phyloP scores from a whole-genome alignment of 495 filamentous ascomycete species.

The Penicillium paxilli region DNA sequence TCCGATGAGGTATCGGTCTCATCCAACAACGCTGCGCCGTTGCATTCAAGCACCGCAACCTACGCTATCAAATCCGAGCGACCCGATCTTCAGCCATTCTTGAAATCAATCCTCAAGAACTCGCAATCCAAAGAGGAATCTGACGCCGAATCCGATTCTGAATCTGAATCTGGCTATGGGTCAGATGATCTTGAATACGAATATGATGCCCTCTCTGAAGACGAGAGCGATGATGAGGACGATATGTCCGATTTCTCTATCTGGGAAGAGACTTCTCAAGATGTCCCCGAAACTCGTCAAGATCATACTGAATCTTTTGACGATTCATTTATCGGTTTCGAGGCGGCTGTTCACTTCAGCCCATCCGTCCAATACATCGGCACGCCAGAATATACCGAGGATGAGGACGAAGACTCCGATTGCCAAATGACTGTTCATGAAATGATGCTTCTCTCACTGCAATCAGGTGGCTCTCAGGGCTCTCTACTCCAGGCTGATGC shows the following conservation, averaged over 20 bases:
- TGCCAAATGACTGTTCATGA: slow-evolving; percentile 45
- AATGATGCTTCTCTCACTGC: slow-evolving; percentile 39
- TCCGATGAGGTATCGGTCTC: slow-evolving; percentile 45
- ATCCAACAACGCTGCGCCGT: slow-evolving; percentile 29
- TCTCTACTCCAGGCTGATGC: slow-evolving; percentile 13
- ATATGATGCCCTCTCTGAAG: slow-evolving; percentile 32
- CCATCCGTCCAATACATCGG: slow-evolving; percentile 40
- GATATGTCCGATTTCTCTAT: slow-evolving; percentile 36
- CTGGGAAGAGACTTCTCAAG: slow-evolving; percentile 36
- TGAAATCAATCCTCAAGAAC: slow-evolving; percentile 46
- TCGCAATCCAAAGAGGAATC: slow-evolving; percentile 27
- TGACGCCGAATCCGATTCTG: slow-evolving; percentile 23
- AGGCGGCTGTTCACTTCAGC: slow-evolving; percentile 40
- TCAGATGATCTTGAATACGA: slow-evolving; percentile 40
- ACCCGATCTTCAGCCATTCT: slow-evolving; percentile 25
- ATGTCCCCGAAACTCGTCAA: slow-evolving; percentile 34
- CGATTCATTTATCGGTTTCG: slow-evolving; percentile 45
- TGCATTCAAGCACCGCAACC: slow-evolving; percentile 22
- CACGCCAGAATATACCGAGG: slow-evolving; percentile 14
- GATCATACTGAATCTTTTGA: slow-evolving; percentile 39
- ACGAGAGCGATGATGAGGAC: slow-evolving; percentile 22
- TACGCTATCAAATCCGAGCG: slow-evolving; percentile 11
- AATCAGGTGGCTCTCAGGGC: slow-evolving; percentile 17
- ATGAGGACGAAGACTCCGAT: slow-evolving; percentile 25
- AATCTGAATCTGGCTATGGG: slow-evolving; percentile 46